Base-by-base conservation (phyloP, 139 green algal species). In the Haematococcus lacustris region DNA sequence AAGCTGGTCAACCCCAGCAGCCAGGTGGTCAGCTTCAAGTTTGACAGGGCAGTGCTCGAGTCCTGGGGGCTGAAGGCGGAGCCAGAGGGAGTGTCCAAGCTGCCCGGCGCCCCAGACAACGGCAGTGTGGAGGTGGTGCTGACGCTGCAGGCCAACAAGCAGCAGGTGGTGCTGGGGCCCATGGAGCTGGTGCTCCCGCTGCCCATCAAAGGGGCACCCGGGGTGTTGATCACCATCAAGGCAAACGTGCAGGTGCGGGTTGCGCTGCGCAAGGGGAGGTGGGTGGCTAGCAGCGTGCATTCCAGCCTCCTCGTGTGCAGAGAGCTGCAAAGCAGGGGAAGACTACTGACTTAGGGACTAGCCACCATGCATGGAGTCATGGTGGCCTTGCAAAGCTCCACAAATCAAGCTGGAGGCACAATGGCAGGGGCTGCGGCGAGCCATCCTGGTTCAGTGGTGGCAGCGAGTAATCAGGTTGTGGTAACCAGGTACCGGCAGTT, bases 11-110 rank as follows among this genome's bases (percentile, higher is more conserved):
- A 94, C 80, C 82, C 79, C 60, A 82, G 80, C 76, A 61, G 40
- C 28, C 76, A 87, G 71, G 33, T 41, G 41, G 75, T 88, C 9
- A 70, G 68, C 0, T 87, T 91, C 64, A 68, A 67, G 21, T 75
- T 90, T 28, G 85, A 95, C 71, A 88, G 86, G 41, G 64, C 71
- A 9, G 47, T 82, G 33, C 65, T 95, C 37, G 83, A 89, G 64
- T 37, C 74, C 5, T 75, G 66, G 41, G 90, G 90, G 68, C 85
- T 93, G 71, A 77, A 78, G 51, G 72, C 93, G 43, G 76, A 88
- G 21, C 90, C 88, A 32, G 85, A 93, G 61, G 82, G 78, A 28
- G 73, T 91, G 3, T n/a, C 74, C 23, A 88, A 86, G 73, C 81
- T 95, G 53, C 73, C 84, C 1, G 87, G 84, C 25, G 76, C 80